Conservation (phyloP, 129 eudicot species). For the Flaveria linearis region DNA sequence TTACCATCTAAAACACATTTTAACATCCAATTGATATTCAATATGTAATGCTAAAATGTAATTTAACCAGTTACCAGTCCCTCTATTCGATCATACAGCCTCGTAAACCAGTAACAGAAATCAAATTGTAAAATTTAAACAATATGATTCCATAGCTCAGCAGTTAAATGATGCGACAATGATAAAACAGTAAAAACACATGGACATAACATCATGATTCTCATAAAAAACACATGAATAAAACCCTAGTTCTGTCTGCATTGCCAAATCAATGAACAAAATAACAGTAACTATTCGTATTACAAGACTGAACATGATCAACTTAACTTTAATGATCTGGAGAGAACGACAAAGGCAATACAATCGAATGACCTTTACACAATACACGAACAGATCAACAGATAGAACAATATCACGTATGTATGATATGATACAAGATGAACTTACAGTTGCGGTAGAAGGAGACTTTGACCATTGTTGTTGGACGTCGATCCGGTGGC, state of each 20-base stretch:
- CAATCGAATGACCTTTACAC: background rate
- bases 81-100: background rate
- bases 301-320: background rate
- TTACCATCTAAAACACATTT: slow-evolving; percentile 51
- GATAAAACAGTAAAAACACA: background rate
- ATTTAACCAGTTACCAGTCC: background rate
- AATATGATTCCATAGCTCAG: background rate
- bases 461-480: slow-evolving; percentile 28
- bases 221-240: background rate
- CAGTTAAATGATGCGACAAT: background rate
- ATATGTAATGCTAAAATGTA: background rate
- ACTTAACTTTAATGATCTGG: background rate
- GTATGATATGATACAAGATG: background rate
- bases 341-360: background rate
- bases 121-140: no score
- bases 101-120: no score
- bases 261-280: background rate
- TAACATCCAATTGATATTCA: background rate
- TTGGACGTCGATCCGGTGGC: slow-evolving; percentile 13
- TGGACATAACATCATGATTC: background rate
- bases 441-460: slow-evolving; percentile 35
- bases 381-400: background rate
- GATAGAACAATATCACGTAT: background rate
- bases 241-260: background rate
- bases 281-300: background rate